phyloP scores from a whole-genome alignment of 2,329 filamentous ascomycete genomes.

The Neocatenulostroma microsporum region DNA sequence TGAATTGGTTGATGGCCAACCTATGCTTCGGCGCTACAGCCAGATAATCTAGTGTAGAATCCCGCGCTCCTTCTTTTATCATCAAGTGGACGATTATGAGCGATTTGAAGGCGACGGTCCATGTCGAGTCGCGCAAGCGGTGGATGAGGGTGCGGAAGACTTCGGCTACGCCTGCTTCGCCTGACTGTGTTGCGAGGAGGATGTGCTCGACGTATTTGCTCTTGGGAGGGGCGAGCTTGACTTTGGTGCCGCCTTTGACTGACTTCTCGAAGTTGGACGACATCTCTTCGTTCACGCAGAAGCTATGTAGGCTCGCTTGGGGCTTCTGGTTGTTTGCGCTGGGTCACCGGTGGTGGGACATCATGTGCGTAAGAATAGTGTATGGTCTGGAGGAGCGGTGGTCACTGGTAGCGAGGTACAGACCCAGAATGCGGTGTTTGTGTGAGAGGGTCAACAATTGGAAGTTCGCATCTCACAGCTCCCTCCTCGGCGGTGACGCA shows the following conservation, averaged over 20 bases:
- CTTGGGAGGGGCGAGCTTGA: constrained; percentile 88
- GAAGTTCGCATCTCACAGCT: background rate
- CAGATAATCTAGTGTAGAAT: constrained; percentile 79
- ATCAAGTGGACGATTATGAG: constrained; percentile 93
- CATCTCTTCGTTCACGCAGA: constrained; percentile 50
- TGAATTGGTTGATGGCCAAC: constrained; percentile 82
- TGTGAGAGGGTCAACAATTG: background rate
- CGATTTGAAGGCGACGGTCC: constrained; percentile 99
- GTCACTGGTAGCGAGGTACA: background rate
- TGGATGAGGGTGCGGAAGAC: constrained; percentile 88
- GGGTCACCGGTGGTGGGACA: constrained; percentile 5
- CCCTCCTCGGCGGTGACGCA: background rate
- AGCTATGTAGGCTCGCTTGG: constrained; percentile 1
- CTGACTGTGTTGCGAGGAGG: constrained; percentile 85
- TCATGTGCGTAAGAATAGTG: too few relatives aligned
- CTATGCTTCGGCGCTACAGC: constrained; percentile 67
- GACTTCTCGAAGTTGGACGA: constrained; percentile 95
- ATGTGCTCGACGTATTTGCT: constrained; percentile 99
- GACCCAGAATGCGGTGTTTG: background rate
- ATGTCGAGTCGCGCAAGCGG: constrained; percentile 87
- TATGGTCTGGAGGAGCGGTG: background rate
- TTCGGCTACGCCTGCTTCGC: constrained; percentile 89
- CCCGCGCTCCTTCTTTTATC: constrained; percentile 88
- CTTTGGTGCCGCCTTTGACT: constrained; percentile 96
- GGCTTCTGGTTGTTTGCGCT: background rate